A percentile compares a stretch with the other conserved stretches of the same genome.
These are phyloP conservation scores for Pittosporum tobira DNA, from an alignment of 129 eudicot genomes.

Conservation along the genomic window DNA sequence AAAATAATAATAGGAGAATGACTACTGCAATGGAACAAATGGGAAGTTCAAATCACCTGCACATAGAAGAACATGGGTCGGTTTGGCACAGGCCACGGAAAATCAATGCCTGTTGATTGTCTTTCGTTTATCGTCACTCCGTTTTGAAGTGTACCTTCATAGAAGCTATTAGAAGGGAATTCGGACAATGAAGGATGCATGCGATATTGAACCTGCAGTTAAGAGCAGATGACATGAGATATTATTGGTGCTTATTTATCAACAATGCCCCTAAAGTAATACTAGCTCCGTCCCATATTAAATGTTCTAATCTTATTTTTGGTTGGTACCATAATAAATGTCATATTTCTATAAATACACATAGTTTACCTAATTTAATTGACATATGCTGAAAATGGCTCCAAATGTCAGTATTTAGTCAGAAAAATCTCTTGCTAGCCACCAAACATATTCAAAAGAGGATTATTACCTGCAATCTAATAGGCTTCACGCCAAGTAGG, in stretches of 20 bases:
- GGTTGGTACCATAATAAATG: too few species aligned
- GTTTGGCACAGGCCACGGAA: slow-evolving; percentile 98
- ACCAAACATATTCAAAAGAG: too few species aligned
- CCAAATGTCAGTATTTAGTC: neutral
- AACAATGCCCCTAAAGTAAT: neutral
- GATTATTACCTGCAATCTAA: slow-evolving; percentile 55
- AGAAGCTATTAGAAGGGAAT: slow-evolving; percentile 86
- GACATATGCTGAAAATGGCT: neutral
- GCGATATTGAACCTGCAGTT: slow-evolving; percentile 75
- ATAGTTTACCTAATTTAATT: too few species aligned
- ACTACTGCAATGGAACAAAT: too few species aligned
- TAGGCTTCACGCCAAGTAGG: slow-evolving; percentile 73
- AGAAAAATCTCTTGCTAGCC: too few species aligned
- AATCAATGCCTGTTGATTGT: slow-evolving; percentile 84
- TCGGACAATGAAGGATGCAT: slow-evolving; percentile 95
- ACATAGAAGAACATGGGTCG: slow-evolving; percentile 96
- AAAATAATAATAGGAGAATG: too few species aligned
- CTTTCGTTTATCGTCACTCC: slow-evolving; percentile 93
- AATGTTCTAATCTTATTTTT: too few species aligned
- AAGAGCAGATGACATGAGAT: neutral
- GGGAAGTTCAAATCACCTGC: slow-evolving; percentile 66
- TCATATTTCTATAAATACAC: too few species aligned
- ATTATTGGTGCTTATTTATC: neutral
- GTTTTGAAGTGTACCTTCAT: slow-evolving; percentile 91
- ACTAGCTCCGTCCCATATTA: too few species aligned